phyloP scores from a whole-genome alignment of 345 rosid genomes.

The Rhizophora apiculata region DNA sequence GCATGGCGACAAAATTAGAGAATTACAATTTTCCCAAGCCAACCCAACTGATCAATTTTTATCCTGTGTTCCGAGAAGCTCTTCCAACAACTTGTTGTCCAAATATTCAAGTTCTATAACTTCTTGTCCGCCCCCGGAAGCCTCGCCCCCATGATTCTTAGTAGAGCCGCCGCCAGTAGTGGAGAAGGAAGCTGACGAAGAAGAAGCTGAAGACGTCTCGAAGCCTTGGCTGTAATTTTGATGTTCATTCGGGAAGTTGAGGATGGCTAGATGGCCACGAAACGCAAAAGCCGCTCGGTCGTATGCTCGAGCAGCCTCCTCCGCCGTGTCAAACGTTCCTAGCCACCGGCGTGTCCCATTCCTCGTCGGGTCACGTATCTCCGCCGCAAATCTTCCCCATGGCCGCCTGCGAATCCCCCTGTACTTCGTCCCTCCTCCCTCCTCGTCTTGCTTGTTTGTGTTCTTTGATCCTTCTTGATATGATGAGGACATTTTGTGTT shows the following conservation, averaged over 20 bases:
- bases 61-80: slow-evolving; percentile 45
- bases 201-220: background rate
- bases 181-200: background rate
- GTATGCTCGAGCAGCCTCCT: slow-evolving; percentile 32
- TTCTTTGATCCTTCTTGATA: background rate
- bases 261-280: slow-evolving; percentile 31
- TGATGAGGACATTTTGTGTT: slow-evolving; percentile 21
- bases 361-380: slow-evolving; percentile 73
- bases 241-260: slow-evolving; percentile 29
- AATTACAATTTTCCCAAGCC: background rate
- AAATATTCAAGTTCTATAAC: slow-evolving; percentile 77
- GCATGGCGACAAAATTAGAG: too few relatives aligned
- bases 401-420: slow-evolving; percentile 71
- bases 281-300: slow-evolving; percentile 30
- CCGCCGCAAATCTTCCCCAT: slow-evolving; percentile 83
- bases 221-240: slow-evolving; percentile 11
- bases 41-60: background rate
- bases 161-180: background rate
- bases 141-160: slow-evolving; percentile 11
- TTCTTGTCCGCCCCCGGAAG: slow-evolving; percentile 22
- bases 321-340: slow-evolving; percentile 26
- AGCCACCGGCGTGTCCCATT: slow-evolving; percentile 74
- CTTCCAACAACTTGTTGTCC: slow-evolving; percentile 64
- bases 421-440: slow-evolving; percentile 41
- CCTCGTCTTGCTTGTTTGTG: slow-evolving; percentile 5